Evolutionary conservation across 495 filamentous ascomycete species (phyloP), one percentile per base, ranked within the genome.

Genomic region (Amorphotheca resinae): DNA sequence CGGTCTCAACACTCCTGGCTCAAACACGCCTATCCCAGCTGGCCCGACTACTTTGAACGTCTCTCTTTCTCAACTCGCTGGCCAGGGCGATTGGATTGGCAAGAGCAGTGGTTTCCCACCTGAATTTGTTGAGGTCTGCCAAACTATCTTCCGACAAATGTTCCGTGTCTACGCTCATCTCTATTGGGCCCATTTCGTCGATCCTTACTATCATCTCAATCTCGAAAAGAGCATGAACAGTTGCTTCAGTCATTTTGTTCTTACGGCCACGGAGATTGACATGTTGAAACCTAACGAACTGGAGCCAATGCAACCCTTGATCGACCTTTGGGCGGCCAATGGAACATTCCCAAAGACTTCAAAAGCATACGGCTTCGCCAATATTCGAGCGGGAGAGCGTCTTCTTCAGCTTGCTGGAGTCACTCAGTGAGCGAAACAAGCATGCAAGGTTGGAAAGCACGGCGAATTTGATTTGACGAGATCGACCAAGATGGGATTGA

Each of bases 111-210:
- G 87, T 15, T 95, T 95, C 61, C 88, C 87, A 11, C 76, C 80
- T 53, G 79, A 79, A 18, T 93, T 93, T 59, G 74, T 87, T 54
- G 73, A 80, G 50, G 85, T 93, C 51, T 84, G 83, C 65, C 80
- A 84, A 62, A 86, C 79, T 47, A 89, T 93, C 53, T 93, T 88
- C 72, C 79, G 87, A 50, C 88, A 95, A 64, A 95, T 95, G 82
- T 91, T 94, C 72, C 86, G 88, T 28, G 86, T 88, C 60, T 95
- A 95, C 52, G 81, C 86, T 25, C 88, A 95, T 64, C 69, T 89
- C 21, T 89, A 89, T 66, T 84, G 84, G 68, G 76, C 77, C 6
- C 84, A 89, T 64, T 89, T 80, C 66, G 55, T 79, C 42, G 80
- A 86, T 38, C 83, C 82, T 8, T 85, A 85, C 63, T 89, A 83